Evolutionary conservation across 2,329 filamentous ascomycete species (phyloP).

Genomic region (Neofusicoccum sp.): DNA sequence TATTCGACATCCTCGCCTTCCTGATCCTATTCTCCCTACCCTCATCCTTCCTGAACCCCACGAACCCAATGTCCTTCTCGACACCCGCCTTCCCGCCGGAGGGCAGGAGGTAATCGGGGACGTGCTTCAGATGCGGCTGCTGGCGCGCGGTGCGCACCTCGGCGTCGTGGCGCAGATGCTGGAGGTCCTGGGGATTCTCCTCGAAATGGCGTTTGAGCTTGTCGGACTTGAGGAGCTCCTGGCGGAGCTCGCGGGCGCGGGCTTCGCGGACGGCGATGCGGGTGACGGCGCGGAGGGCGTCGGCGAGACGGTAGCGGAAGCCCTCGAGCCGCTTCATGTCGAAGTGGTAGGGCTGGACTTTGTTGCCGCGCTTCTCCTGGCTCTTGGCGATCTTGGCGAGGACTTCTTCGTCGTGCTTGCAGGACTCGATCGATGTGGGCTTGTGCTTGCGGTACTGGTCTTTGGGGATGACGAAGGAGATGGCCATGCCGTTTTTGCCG

Average conservation of each 20-base stretch:
- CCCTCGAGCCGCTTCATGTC: constrained; percentile 92
- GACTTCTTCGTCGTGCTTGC: constrained; percentile 81
- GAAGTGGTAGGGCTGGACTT: constrained; percentile 87
- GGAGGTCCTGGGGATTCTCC: constrained; percentile 87
- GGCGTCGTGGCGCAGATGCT: constrained; percentile 84
- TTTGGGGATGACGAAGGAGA: constrained; percentile 89
- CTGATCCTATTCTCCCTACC: constrained; percentile 41
- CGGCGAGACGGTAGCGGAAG: constrained; percentile 92
- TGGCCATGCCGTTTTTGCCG: constrained; percentile 86
- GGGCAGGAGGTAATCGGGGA: constrained; percentile 90
- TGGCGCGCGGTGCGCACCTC: constrained; percentile 80
- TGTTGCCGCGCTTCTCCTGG: constrained; percentile 74
- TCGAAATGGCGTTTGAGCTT: constrained; percentile 95
- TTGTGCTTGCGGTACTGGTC: constrained; percentile 85
- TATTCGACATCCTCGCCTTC: constrained; percentile 47
- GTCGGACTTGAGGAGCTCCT: constrained; percentile 89
- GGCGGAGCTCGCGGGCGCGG: constrained; percentile 78
- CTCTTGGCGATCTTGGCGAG: constrained; percentile 75
- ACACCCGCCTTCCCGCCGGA: constrained; percentile 67
- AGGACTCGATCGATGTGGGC: constrained; percentile 71
- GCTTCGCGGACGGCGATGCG: constrained; percentile 87
- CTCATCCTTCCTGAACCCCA: constrained; percentile 57
- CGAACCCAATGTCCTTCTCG: constrained; percentile 69
- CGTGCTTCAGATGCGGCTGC: constrained; percentile 87
- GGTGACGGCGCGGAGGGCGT: constrained; percentile 86